Evolutionary conservation across 805 yeast species (phyloP).

Genomic region (Wickerhamomyces xylosicus): DNA sequence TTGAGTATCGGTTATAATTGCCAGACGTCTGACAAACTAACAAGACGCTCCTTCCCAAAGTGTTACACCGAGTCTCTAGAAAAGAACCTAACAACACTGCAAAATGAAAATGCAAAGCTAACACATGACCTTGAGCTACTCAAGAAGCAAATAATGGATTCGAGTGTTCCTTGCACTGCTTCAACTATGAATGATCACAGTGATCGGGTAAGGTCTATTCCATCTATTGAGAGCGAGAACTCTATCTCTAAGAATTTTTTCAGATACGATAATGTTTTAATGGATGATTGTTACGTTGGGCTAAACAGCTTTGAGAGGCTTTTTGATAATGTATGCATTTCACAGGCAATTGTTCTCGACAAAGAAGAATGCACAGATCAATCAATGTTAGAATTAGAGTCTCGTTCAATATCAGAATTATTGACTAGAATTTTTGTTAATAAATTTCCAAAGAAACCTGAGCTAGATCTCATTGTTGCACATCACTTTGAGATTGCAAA

Average conservation of each 20-base stretch:
- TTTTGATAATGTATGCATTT: constrained; percentile 8
- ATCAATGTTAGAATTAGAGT: neutral
- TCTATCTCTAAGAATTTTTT: constrained; percentile 14
- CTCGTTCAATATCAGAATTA: neutral
- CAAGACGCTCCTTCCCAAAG: constrained; percentile 70
- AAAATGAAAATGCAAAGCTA: constrained; percentile 39
- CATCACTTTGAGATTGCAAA: constrained; percentile 18
- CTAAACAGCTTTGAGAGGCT: constrained; percentile 15
- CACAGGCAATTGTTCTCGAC: neutral
- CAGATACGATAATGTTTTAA: constrained; percentile 15
- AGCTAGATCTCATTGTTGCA: constrained; percentile 17
- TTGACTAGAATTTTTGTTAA: constrained; percentile 9
- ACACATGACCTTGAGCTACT: constrained; percentile 23
- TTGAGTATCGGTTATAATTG: constrained; percentile 55
- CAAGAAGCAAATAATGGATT: constrained; percentile 9
- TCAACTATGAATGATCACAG: constrained; percentile 1
- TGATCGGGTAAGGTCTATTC: neutral
- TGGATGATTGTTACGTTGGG: constrained; percentile 17
- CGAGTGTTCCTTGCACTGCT: too few relatives aligned
- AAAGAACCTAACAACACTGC: constrained; percentile 46
- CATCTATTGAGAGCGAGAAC: neutral
- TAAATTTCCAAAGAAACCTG: constrained; percentile 19
- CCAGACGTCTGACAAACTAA: constrained; percentile 60
- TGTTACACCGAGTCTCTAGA: constrained; percentile 76
- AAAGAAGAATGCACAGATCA: too few relatives aligned